Evolutionary conservation across 805 yeast species (phyloP).

Genomic region (Blastobotrys terrestris): DNA sequence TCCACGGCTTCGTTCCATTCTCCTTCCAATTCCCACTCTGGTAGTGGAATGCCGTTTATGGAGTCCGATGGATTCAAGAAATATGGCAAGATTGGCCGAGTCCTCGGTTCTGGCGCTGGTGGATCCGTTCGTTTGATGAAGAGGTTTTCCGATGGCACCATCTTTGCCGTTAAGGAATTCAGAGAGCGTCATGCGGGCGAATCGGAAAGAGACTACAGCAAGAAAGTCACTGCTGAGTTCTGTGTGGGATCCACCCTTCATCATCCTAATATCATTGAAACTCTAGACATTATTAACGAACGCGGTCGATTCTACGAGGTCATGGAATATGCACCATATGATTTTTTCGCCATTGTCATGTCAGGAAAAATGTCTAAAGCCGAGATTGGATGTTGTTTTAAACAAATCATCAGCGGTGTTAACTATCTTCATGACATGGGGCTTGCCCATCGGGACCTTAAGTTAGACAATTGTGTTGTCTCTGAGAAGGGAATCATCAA

Average conservation of each 20-base stretch:
- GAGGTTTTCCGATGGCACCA: constrained; percentile 49
- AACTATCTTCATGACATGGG: constrained; percentile 72
- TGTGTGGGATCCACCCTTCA: constrained; percentile 71
- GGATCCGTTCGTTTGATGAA: constrained; percentile 83
- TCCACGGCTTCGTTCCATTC: constrained; percentile 4
- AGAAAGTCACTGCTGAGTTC: constrained; percentile 77
- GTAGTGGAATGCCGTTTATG: constrained; percentile 30
- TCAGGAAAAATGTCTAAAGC: constrained; percentile 64
- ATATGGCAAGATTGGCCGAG: constrained; percentile 68
- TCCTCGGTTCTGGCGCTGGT: constrained; percentile 89
- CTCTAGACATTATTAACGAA: constrained; percentile 73
- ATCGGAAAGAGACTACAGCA: constrained; percentile 59
- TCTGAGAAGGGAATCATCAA: constrained; percentile 67
- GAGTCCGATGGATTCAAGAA: constrained; percentile 43
- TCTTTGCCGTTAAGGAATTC: constrained; percentile 86
- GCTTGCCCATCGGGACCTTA: constrained; percentile 87
- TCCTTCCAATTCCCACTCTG: background rate
- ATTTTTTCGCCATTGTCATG: constrained; percentile 91
- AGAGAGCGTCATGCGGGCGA: constrained; percentile 60
- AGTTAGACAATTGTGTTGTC: constrained; percentile 90
- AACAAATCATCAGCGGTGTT: constrained; percentile 73
- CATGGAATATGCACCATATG: constrained; percentile 91
- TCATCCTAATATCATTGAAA: constrained; percentile 75
- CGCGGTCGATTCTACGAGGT: constrained; percentile 59
- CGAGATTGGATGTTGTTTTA: constrained; percentile 76